phyloP scores from a whole-genome alignment of 768 basidiomycete genomes.

The Tricholoma terreum region DNA sequence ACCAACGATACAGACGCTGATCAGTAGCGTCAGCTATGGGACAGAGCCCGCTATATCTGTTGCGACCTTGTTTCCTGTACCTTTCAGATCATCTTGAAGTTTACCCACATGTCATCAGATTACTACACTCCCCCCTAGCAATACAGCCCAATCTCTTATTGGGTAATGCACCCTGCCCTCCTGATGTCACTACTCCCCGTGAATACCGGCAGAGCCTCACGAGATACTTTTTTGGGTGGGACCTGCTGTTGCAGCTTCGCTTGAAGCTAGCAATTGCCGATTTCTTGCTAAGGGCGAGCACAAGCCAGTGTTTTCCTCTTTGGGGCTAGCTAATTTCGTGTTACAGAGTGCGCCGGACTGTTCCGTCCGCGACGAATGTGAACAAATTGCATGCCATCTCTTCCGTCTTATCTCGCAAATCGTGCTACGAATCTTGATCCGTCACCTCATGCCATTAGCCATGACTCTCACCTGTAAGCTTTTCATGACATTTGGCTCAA shows the following conservation, averaged over 20 bases:
- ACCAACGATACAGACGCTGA: neutral
- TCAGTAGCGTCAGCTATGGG: neutral
- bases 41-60: constrained; percentile 9
- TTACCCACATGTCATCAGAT: constrained; percentile 5
- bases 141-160: neutral
- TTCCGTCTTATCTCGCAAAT: constrained; percentile 8
- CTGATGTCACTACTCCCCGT: neutral
- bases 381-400: constrained; percentile 10
- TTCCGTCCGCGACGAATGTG: constrained; percentile 4
- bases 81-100: constrained; percentile 7
- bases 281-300: constrained; percentile 6
- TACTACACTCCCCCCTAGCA: constrained; percentile 2
- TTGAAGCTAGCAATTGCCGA: constrained; percentile 8
- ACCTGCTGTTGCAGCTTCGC: constrained; percentile 10
- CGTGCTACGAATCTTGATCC: constrained; percentile 11
- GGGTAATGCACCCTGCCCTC: neutral
- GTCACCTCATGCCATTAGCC: constrained; percentile 6
- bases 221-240: constrained; percentile 8
- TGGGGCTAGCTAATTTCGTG: neutral
- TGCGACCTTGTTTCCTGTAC: constrained; percentile 9
- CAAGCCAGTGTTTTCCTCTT: neutral
- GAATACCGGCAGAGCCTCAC: constrained; percentile 10
- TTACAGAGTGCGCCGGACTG: constrained; percentile 7
- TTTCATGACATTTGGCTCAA: neutral
- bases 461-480: constrained; percentile 10